phyloP scores from a whole-genome alignment of 2,329 filamentous ascomycete species.

The Aspergillus arachidicola region DNA sequence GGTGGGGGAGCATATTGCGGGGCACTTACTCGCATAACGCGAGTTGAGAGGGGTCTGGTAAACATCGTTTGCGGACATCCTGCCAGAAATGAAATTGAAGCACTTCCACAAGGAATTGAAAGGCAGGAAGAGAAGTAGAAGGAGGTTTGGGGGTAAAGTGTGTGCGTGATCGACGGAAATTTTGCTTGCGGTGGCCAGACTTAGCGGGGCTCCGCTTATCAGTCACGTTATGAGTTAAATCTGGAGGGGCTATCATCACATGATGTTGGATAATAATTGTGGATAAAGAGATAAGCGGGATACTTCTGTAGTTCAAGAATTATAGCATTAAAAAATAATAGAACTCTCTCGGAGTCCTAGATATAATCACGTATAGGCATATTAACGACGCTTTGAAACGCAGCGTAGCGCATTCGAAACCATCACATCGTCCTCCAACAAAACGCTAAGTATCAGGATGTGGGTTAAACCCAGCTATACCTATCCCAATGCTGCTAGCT shows the following conservation, averaged over 20 bases:
- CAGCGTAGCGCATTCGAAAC: background rate
- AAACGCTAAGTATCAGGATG: background rate
- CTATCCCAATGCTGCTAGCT: slow-evolving; percentile 51
- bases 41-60: slow-evolving; percentile 70
- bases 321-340: slow-evolving; percentile 6
- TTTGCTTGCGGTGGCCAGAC: slow-evolving; percentile 27
- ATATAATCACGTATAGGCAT: background rate
- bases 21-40: slow-evolving; percentile 67
- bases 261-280: slow-evolving; percentile 13
- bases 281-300: background rate
- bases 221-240: slow-evolving; percentile 35
- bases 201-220: slow-evolving; percentile 40
- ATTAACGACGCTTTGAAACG: background rate
- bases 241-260: slow-evolving; percentile 28
- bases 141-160: slow-evolving; percentile 20
- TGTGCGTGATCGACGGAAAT: slow-evolving; percentile 30
- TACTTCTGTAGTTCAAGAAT: background rate
- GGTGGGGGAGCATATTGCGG: slow-evolving; percentile 10
- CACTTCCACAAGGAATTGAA: slow-evolving; percentile 24
- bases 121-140: slow-evolving; percentile 17
- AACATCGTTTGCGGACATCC: slow-evolving; percentile 51
- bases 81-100: slow-evolving; percentile 26
- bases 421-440: background rate
- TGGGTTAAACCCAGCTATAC: background rate
- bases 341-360: background rate